Conservation (phyloP, 331 rosid species). For the Erythrophleum ivorense region DNA sequence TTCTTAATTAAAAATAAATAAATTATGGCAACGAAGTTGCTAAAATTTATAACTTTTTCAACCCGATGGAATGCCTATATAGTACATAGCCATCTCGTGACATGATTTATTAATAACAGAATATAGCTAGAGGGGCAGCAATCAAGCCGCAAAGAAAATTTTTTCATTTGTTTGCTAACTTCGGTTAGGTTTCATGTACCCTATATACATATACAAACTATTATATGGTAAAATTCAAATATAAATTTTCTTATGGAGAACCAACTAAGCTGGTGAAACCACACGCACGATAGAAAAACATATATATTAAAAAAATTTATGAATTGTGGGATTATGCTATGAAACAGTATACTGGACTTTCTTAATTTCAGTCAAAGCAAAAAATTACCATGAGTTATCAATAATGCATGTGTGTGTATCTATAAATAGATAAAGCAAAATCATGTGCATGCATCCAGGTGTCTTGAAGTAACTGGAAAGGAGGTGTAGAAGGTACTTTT, state of each 20-base stretch:
- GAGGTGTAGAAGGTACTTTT: slow-evolving; percentile 36
- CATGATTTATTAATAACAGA: background rate
- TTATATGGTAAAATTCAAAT: background rate
- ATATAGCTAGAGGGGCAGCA: background rate
- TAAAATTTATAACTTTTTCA: background rate
- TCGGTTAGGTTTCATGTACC: background rate
- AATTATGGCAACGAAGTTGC: background rate
- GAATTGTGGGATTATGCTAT: background rate
- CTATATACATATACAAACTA: background rate
- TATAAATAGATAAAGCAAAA: slow-evolving; percentile 3
- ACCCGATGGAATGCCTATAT: background rate
- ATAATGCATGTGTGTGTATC: slow-evolving; percentile 20
- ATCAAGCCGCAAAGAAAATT: background rate
- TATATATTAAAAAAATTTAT: background rate
- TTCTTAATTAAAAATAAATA: background rate
- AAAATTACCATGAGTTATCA: background rate
- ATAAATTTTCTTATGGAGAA: background rate
- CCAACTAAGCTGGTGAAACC: background rate
- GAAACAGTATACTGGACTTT: background rate
- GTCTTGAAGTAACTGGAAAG: slow-evolving; percentile 33
- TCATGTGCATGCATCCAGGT: slow-evolving; percentile 10
- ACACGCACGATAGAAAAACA: too few relatives aligned
- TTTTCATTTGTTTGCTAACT: background rate
- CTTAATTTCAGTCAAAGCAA: slow-evolving; percentile 29
- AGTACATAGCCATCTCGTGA: slow-evolving; percentile 16